Conservation (phyloP, 169 alveolate species). For the Amoebophrya sp. region DNA sequence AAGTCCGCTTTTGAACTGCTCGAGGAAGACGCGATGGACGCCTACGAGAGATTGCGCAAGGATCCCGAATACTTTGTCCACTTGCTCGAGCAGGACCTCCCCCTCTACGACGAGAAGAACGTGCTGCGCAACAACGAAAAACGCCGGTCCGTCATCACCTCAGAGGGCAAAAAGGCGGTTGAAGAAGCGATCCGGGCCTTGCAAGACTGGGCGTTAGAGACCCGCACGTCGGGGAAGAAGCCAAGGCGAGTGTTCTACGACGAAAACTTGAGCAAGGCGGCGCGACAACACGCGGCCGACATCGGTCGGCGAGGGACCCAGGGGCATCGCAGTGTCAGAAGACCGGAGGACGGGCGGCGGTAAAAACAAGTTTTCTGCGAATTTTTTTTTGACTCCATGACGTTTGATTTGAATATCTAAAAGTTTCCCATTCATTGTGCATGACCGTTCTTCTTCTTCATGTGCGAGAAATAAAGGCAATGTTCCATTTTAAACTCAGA, state of each 20-base stretch:
- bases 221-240: too few species aligned
- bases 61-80: neutral
- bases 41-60: neutral
- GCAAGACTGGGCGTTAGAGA: too few species aligned
- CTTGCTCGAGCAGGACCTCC: neutral
- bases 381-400: too few species aligned
- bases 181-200: neutral
- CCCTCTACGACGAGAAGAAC: neutral
- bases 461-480: too few species aligned
- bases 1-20: neutral
- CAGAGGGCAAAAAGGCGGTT: neutral
- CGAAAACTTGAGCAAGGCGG: neutral
- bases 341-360: neutral
- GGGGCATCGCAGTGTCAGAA: neutral
- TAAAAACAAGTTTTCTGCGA: too few species aligned
- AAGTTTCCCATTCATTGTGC: too few species aligned
- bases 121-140: neutral
- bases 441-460: too few species aligned
- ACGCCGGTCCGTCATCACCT: neutral
- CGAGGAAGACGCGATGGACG: neutral
- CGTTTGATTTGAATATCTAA: too few species aligned
- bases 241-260: too few species aligned
- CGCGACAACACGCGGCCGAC: neutral
- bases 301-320: neutral
- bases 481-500: neutral